Percentiles rank a stretch among this genome's conserved stretches.
These are phyloP conservation scores for Zopfia rhizophila DNA, from an alignment of 2,329 filamentous ascomycete species.

Conservation along the genomic window DNA sequence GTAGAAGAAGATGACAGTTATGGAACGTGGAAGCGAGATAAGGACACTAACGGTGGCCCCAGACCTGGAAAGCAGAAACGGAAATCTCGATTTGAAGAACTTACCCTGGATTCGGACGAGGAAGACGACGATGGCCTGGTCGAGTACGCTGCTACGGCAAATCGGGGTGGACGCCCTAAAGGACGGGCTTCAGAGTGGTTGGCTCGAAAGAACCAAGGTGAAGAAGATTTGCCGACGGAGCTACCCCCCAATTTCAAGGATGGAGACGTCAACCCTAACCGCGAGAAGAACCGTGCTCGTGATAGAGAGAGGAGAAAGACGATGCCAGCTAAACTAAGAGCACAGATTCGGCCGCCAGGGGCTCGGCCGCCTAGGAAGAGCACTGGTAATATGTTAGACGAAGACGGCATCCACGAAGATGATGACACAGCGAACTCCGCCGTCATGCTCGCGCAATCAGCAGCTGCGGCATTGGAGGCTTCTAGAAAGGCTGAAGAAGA, in stretches of 20 bases:
- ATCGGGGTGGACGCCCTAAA: conserved; percentile 21
- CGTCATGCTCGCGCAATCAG: conserved; percentile 34
- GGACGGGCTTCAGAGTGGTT: conserved; percentile 53
- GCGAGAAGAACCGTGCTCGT: conserved; percentile 39
- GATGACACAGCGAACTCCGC: conserved; percentile 33
- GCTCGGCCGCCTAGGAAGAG: conserved; percentile 38
- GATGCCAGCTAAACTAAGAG: conserved; percentile 35
- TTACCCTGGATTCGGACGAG: conserved; percentile 58
- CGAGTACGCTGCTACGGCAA: conserved; percentile 22
- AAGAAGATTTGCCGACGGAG: conserved; percentile 55
- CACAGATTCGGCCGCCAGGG: conserved; percentile 37
- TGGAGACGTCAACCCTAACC: conserved; percentile 38
- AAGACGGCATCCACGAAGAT: conserved; percentile 42
- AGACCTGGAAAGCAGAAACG: conserved; percentile 33
- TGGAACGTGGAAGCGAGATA: conserved; percentile 41
- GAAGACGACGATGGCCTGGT: conserved; percentile 46
- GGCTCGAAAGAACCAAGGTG: conserved; percentile 53
- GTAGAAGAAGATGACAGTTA: conserved; percentile 56
- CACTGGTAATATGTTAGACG: conserved; percentile 37
- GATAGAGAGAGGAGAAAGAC: conserved; percentile 35
- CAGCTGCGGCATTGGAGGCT: conserved; percentile 36
- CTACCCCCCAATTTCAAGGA: conserved; percentile 56
- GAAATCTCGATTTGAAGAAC: conserved; percentile 55
- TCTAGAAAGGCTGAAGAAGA: conserved; percentile 29
- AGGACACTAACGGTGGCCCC: conserved; percentile 29